Conservation (phyloP, 2,329 filamentous ascomycete genomes). For the Microdochium trichocladiopsis region DNA sequence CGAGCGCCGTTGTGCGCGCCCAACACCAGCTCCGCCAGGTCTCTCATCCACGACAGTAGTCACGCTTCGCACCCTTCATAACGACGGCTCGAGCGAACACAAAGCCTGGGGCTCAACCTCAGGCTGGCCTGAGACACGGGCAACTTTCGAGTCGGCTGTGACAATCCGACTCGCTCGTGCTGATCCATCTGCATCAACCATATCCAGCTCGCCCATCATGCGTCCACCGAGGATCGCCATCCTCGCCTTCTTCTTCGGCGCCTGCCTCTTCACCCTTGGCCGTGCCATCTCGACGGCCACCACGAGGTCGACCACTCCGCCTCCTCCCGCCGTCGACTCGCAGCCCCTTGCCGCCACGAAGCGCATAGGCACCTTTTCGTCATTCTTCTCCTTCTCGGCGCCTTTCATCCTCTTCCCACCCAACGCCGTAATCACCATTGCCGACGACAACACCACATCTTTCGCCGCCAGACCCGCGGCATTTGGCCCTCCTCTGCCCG, state of each 20-base stretch:
- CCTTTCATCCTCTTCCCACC: slow-evolving; percentile 89
- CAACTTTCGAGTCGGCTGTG: background rate
- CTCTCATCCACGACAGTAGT: background rate
- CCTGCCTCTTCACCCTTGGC: slow-evolving; percentile 47
- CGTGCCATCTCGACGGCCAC: slow-evolving; percentile 39
- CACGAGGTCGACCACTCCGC: slow-evolving; percentile 15
- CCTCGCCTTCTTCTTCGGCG: slow-evolving; percentile 44
- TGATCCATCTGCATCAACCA: no score
- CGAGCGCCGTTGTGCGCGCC: background rate
- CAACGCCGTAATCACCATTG: slow-evolving; percentile 91
- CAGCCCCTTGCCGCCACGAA: slow-evolving; percentile 38
- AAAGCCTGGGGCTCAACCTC: background rate
- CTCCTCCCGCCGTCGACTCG: slow-evolving; percentile 29
- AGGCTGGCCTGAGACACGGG: background rate
- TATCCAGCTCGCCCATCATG: slow-evolving; percentile 39
- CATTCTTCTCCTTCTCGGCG: slow-evolving; percentile 63
- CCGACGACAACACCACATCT: slow-evolving; percentile 96
- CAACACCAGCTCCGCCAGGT: background rate
- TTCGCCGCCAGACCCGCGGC: slow-evolving; percentile 90
- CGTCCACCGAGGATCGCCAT: slow-evolving; percentile 47
- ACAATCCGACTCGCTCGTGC: background rate
- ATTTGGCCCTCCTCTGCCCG: slow-evolving; percentile 76
- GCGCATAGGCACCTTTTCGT: slow-evolving; percentile 38
- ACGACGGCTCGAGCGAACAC: background rate
- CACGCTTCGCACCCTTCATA: no score